Evolutionary conservation across 169 alveolate species (phyloP).

Genomic region (Amoebophrya sp.): DNA sequence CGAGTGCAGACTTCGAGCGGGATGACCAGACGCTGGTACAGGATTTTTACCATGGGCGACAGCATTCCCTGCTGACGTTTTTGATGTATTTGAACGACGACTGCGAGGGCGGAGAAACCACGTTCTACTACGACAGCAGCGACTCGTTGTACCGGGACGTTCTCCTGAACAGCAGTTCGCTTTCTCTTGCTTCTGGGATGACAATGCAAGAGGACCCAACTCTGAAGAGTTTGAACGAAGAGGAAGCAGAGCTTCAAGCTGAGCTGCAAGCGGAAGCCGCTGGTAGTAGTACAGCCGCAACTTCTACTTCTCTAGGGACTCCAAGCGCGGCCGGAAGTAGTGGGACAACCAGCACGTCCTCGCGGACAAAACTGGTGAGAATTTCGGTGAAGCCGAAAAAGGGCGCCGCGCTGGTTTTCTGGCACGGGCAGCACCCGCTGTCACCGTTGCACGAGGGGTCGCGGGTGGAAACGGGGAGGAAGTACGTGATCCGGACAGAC

Average conservation of each 20-base stretch:
- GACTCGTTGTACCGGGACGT: too few species aligned
- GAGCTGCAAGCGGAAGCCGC: not conserved
- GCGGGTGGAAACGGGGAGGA: not conserved
- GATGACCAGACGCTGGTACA: not conserved
- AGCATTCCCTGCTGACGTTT: slow-evolving; percentile 7
- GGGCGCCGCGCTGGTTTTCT: not conserved
- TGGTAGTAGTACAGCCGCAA: not conserved
- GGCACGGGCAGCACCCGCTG: not conserved
- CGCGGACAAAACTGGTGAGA: not conserved
- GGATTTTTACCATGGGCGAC: not conserved
- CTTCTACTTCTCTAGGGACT: not conserved
- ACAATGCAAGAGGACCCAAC: too few species aligned
- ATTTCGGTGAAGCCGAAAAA: not conserved
- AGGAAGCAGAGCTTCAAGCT: not conserved
- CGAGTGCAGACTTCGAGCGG: too few species aligned
- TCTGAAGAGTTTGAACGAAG: too few species aligned
- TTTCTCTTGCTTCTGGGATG: too few species aligned
- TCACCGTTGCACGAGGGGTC: not conserved
- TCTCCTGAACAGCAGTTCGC: too few species aligned
- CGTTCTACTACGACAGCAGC: not conserved
- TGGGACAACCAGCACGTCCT: not conserved
- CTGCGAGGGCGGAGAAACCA: not conserved
- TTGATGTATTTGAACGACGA: slow-evolving; percentile 21
- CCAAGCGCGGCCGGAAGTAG: not conserved
- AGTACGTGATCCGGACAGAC: slow-evolving; percentile 15